Percentiles rank a stretch among this genome's conserved stretches.
These are phyloP conservation scores for Colletotrichum eleusines DNA, from an alignment of 2,329 filamentous ascomycete species.

Conservation along the genomic window DNA sequence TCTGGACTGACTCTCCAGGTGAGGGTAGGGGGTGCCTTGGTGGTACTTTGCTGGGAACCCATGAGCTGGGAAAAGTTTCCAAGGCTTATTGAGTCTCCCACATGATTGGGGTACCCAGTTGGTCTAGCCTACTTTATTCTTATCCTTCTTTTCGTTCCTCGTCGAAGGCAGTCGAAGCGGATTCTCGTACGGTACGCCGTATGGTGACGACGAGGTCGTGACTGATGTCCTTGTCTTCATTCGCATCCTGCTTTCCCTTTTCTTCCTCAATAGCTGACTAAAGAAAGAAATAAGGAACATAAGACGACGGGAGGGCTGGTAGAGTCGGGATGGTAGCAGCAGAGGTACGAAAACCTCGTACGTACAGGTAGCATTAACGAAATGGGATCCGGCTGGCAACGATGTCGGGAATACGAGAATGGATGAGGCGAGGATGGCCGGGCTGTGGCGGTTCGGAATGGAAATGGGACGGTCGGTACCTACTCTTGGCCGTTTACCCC, in stretches of 20 bases:
- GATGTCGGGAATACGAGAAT: conserved; percentile 34
- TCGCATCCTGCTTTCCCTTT: not conserved
- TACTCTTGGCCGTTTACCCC: not conserved
- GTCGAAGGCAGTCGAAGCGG: not conserved
- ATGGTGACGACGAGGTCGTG: not conserved
- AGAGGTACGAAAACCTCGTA: not conserved
- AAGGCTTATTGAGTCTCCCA: not conserved
- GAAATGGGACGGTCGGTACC: conserved; percentile 8
- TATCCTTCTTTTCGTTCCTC: conserved; percentile 2
- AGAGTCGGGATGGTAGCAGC: not conserved
- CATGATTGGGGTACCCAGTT: conserved; percentile 13
- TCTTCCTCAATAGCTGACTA: too few species aligned
- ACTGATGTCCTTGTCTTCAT: not conserved
- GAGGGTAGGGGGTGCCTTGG: conserved; percentile 13
- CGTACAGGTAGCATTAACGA: not conserved
- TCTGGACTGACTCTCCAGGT: not conserved
- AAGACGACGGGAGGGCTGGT: not conserved
- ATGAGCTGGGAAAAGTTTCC: not conserved
- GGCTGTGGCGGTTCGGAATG: conserved; percentile 36
- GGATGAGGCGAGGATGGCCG: conserved; percentile 34
- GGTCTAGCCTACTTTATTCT: conserved; percentile 21
- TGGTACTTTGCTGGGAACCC: conserved; percentile 11
- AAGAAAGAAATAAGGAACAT: too few species aligned
- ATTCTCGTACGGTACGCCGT: not conserved
- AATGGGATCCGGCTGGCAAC: not conserved